Percentiles rank a stretch among this genome's conserved stretches.
Evolutionary conservation across 352 stramenopile genomes (phyloP).

Genomic region (Pythium brachiatum): DNA sequence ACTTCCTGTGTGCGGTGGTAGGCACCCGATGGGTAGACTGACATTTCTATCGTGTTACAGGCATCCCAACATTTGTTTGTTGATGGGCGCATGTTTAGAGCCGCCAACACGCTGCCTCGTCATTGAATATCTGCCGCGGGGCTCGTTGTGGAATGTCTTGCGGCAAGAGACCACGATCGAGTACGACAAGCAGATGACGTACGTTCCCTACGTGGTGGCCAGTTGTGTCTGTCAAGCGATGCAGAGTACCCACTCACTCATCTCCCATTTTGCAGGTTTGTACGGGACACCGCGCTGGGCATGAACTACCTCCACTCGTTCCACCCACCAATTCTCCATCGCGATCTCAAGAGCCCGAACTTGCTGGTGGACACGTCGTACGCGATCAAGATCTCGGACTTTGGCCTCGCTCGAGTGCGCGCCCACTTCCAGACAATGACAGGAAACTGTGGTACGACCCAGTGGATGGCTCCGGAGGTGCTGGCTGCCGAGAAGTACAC

Average conservation of each 20-base stretch:
- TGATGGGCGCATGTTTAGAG: conserved; percentile 82
- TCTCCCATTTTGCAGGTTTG: conserved; percentile 45
- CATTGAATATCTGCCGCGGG: conserved; percentile 80
- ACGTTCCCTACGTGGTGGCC: conserved; percentile 12
- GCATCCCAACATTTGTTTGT: conserved; percentile 84
- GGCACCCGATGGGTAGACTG: not conserved
- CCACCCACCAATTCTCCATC: conserved; percentile 82
- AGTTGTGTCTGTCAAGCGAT: not conserved
- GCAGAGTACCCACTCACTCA: not conserved
- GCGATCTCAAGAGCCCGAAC: conserved; percentile 86
- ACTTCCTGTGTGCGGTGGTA: not conserved
- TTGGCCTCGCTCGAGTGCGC: conserved; percentile 76
- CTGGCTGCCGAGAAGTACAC: conserved; percentile 84
- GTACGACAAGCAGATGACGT: conserved; percentile 68
- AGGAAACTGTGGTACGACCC: conserved; percentile 80
- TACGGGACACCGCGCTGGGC: conserved; percentile 71
- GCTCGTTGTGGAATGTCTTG: conserved; percentile 86
- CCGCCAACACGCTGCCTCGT: conserved; percentile 80
- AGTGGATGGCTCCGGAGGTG: conserved; percentile 88
- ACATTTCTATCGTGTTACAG: conserved; percentile 23
- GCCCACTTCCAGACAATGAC: conserved; percentile 89
- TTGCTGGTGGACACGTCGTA: conserved; percentile 77
- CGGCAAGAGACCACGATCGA: conserved; percentile 74
- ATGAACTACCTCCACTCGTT: conserved; percentile 90
- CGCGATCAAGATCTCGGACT: conserved; percentile 89